A percentile compares a stretch with the other conserved stretches of the same genome.
Evolutionary conservation across 352 stramenopile genomes (phyloP).

Genomic region (Pythium sukuiense): DNA sequence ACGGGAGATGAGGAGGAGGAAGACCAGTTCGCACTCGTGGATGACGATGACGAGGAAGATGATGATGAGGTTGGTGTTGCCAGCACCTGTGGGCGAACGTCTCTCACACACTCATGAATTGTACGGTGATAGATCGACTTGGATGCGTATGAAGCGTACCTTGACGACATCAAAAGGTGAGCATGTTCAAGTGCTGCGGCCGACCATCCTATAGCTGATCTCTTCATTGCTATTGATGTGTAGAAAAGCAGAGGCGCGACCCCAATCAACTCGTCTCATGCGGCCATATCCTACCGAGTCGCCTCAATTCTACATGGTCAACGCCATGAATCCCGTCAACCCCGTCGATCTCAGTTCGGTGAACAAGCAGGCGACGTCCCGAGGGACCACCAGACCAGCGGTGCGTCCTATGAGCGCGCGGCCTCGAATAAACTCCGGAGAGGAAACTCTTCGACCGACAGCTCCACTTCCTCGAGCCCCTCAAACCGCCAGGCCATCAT

Average conservation of each 20-base stretch:
- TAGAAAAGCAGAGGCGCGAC: conserved; percentile 41
- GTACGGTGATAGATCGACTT: conserved; percentile 44
- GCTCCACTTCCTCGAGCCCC: conserved; percentile 12
- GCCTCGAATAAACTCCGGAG: conserved; percentile 24
- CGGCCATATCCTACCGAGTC: conserved; percentile 47
- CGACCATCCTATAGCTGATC: background rate
- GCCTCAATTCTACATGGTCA: conserved; percentile 57
- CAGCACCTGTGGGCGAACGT: too few relatives aligned
- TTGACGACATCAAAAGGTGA: conserved; percentile 50
- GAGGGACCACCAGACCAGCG: background rate
- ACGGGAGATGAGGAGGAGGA: background rate
- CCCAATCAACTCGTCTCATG: conserved; percentile 37
- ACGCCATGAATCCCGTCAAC: conserved; percentile 36
- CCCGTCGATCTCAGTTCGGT: conserved; percentile 18
- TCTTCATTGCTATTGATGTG: background rate
- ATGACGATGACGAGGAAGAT: conserved; percentile 3
- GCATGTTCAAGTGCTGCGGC: background rate
- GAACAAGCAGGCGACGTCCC: background rate
- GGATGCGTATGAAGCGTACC: conserved; percentile 62
- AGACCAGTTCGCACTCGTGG: conserved; percentile 1
- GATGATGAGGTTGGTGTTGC: conserved; percentile 29
- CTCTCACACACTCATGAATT: background rate
- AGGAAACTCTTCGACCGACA: background rate
- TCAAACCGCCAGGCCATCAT: conserved; percentile 9
- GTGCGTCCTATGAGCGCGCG: conserved; percentile 47